Conservation (phyloP, 768 basidiomycete species). For the Tulasnella sp. region DNA sequence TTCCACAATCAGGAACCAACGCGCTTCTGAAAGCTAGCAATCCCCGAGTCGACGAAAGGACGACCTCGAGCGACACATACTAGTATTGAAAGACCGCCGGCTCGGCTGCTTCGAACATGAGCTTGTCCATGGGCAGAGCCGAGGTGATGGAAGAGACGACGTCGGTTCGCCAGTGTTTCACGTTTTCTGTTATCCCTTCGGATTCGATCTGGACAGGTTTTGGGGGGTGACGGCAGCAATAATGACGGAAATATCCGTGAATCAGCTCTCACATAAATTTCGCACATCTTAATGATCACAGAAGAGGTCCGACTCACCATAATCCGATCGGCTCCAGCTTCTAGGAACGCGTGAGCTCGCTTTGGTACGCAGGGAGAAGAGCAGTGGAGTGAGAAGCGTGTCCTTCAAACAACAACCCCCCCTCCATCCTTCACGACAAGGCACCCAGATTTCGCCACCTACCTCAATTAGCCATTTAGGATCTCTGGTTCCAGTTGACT, state of each 20-base stretch:
- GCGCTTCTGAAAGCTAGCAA: neutral
- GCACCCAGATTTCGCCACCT: neutral
- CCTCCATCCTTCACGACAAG: neutral
- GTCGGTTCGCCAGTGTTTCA: conserved; percentile 50
- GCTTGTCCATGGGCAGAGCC: conserved; percentile 49
- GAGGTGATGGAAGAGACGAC: conserved; percentile 51
- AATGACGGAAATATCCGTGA: neutral
- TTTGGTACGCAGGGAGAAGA: conserved; percentile 33
- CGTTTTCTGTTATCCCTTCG: conserved; percentile 55
- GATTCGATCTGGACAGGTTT: conserved; percentile 50
- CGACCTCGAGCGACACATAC: neutral
- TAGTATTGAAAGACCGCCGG: conserved; percentile 48
- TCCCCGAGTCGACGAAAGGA: neutral
- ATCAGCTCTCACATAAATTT: conserved; percentile 6
- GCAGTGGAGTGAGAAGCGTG: neutral
- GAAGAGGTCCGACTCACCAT: neutral
- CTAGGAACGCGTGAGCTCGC: conserved; percentile 48
- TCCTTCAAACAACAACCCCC: neutral
- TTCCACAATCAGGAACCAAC: conserved; percentile 5
- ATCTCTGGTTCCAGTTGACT: conserved; percentile 49
- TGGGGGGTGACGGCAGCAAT: neutral
- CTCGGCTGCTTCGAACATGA: conserved; percentile 56
- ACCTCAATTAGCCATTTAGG: conserved; percentile 48
- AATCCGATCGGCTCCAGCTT: conserved; percentile 46
- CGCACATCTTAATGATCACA: neutral